These are phyloP conservation scores for Termitomyces sp. DNA, from an alignment of 768 basidiomycete genomes.

Conservation along the genomic window DNA sequence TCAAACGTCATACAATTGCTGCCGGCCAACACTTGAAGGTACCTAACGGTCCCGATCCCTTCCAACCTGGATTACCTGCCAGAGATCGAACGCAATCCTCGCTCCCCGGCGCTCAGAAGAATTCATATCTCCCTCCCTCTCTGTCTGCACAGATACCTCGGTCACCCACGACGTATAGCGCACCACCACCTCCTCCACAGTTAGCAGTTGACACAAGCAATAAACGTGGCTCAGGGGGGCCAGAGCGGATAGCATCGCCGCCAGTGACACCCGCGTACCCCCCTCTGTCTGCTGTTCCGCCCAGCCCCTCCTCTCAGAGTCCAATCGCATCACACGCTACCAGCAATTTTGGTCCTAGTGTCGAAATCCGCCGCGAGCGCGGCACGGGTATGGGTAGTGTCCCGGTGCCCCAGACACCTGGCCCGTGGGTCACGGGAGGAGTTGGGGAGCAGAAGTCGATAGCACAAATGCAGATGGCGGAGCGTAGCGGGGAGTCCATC, in stretches of 20 bases:
- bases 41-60: conserved; percentile 14
- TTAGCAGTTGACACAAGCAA: conserved; percentile 3
- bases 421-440: conserved; percentile 41
- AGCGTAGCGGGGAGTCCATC: conserved; percentile 46
- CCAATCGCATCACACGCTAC: conserved; percentile 45
- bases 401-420: conserved; percentile 45
- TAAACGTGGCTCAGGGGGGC: conserved; percentile 1
- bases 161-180: conserved; percentile 51
- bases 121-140: conserved; percentile 29
- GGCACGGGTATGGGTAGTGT: conserved; percentile 30
- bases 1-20: conserved; percentile 49
- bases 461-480: conserved; percentile 22
- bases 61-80: conserved; percentile 14
- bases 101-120: conserved; percentile 21
- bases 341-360: conserved; percentile 46
- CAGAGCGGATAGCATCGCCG: conserved; percentile 25
- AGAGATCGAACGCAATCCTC: conserved; percentile 17
- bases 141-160: conserved; percentile 30
- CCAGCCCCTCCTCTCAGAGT: conserved; percentile 50
- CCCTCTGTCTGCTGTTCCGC: conserved; percentile 35
- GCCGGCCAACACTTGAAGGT: conserved; percentile 21
- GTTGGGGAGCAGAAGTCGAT: conserved; percentile 33
- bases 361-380: conserved; percentile 65
- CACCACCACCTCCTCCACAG: conserved; percentile 31
- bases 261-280: conserved; percentile 63